Evolutionary conservation across 768 basidiomycete species (phyloP).

Genomic region (Phylloporus sp.): DNA sequence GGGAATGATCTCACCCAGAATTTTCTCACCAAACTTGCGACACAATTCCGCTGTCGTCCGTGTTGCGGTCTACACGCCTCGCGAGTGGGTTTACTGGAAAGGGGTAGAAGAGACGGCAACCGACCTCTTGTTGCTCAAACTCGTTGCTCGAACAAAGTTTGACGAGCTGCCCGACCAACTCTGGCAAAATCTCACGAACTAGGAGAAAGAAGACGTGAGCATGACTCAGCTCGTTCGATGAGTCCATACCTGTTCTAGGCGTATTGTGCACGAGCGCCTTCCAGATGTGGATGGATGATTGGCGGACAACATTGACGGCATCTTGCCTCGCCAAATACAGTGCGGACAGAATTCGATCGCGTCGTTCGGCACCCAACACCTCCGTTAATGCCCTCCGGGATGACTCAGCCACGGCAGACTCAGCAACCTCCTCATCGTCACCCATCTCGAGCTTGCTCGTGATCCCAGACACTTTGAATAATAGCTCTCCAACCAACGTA

Average conservation of each 20-base stretch:
- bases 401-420: conserved; percentile 64
- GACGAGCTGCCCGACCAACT: conserved; percentile 77
- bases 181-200: conserved; percentile 89
- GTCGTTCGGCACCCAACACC: conserved; percentile 80
- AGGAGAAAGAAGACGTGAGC: conserved; percentile 10
- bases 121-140: conserved; percentile 86
- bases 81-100: not conserved
- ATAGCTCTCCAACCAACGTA: conserved; percentile 88
- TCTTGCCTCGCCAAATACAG: conserved; percentile 94
- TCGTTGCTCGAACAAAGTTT: conserved; percentile 73
- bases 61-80: conserved; percentile 66
- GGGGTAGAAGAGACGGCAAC: not conserved
- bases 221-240: not conserved
- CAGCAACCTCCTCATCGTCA: conserved; percentile 67
- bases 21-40: conserved; percentile 92
- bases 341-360: conserved; percentile 87
- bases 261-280: conserved; percentile 96
- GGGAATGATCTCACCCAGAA: conserved; percentile 78
- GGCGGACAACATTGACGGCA: conserved; percentile 81
- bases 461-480: conserved; percentile 97
- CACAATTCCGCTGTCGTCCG: conserved; percentile 86
- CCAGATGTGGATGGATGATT: conserved; percentile 94
- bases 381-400: conserved; percentile 86
- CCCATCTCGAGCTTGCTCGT: conserved; percentile 77
- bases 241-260: conserved; percentile 69